phyloP scores from a whole-genome alignment of 148 eudicot genomes.

The Cornus florida region DNA sequence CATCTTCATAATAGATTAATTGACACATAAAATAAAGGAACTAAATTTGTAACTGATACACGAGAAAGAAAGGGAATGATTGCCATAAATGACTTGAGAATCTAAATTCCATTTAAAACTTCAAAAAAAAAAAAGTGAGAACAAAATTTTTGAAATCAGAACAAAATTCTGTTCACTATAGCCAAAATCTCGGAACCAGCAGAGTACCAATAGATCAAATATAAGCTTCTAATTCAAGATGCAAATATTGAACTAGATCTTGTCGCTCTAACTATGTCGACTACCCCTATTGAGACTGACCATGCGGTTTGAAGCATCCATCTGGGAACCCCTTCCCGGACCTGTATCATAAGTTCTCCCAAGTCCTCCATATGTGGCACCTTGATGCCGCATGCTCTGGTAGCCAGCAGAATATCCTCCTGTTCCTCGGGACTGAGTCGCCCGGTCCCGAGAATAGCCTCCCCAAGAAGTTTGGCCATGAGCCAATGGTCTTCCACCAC shows the following conservation, averaged over 20 bases:
- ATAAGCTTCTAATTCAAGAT: background rate
- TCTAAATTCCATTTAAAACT: background rate
- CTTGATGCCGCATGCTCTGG: constrained; percentile 29
- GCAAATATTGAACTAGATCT: background rate
- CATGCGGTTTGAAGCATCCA: constrained; percentile 67
- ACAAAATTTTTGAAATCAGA: background rate
- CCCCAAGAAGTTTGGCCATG: constrained; percentile 37
- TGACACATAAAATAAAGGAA: background rate
- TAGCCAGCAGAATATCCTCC: constrained; percentile 30
- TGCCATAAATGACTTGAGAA: background rate
- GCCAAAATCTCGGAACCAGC: background rate
- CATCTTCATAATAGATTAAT: too few species aligned
- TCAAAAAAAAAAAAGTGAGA: background rate
- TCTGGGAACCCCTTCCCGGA: constrained; percentile 47
- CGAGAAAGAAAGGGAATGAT: background rate
- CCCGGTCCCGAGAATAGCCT: constrained; percentile 48
- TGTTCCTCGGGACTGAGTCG: constrained; percentile 31
- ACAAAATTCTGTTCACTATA: background rate
- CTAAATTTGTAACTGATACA: background rate
- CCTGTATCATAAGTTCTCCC: constrained; percentile 33
- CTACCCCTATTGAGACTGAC: constrained; percentile 63
- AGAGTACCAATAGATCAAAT: background rate
- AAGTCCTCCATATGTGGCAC: constrained; percentile 23
- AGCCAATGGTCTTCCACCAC: constrained; percentile 37
- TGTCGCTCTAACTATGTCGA: constrained; percentile 24